These are phyloP conservation scores for Theobroma grandiflorum DNA, from an alignment of 441 rosid species.

Conservation along the genomic window DNA sequence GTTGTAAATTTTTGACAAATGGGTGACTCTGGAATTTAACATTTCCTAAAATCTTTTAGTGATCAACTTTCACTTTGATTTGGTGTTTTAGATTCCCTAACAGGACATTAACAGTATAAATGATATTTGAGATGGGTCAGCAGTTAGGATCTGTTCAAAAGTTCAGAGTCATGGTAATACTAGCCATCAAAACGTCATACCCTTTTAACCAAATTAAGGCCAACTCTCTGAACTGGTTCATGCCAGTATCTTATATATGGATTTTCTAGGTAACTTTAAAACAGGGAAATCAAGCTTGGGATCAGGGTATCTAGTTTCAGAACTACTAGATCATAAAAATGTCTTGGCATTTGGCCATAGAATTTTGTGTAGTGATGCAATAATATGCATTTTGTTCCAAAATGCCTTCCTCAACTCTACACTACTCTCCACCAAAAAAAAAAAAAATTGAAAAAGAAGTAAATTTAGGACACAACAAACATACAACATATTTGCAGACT, in stretches of 20 bases:
- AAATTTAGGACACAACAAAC: no score
- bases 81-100: not conserved
- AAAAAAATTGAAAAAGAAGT: no score
- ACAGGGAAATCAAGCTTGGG: not conserved
- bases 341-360: not conserved
- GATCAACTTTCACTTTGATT: not conserved
- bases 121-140: not conserved
- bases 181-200: not conserved
- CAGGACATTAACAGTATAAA: conserved; percentile 7
- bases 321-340: not conserved
- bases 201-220: not conserved
- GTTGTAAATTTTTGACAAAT: not conserved
- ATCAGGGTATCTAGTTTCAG: not conserved
- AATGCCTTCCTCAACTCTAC: no score
- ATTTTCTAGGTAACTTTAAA: not conserved
- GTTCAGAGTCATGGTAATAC: not conserved
- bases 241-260: not conserved
- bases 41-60: not conserved
- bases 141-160: not conserved
- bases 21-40: not conserved
- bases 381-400: no score
- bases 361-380: not conserved
- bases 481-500: not conserved
- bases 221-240: not conserved
- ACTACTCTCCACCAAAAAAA: not conserved